phyloP scores from a whole-genome alignment of 2,329 filamentous ascomycete species.

The Xylaria sp. region DNA sequence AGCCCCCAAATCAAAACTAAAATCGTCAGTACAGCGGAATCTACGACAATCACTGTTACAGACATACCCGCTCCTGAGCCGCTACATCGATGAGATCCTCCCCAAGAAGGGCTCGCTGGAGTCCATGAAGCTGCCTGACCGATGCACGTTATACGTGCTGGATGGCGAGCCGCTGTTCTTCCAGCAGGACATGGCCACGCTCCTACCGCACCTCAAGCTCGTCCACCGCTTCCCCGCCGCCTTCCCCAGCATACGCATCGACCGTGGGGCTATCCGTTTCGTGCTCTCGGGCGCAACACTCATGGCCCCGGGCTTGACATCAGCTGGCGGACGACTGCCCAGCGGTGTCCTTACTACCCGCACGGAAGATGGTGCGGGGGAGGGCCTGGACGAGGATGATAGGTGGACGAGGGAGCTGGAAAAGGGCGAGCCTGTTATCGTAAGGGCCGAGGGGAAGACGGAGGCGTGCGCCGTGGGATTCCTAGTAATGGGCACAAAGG shows the following conservation, averaged over 20 bases:
- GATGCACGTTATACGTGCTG: slow-evolving; percentile 87
- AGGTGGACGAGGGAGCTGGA: slow-evolving; percentile 74
- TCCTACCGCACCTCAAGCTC: slow-evolving; percentile 88
- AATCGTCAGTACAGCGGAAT: slow-evolving; percentile 90
- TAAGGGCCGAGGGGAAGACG: slow-evolving; percentile 93
- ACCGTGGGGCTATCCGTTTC: slow-evolving; percentile 95
- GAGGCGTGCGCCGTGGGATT: slow-evolving; percentile 89
- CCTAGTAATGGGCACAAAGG: slow-evolving; percentile 84
- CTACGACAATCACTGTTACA: slow-evolving; percentile 85
- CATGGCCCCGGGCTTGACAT: slow-evolving; percentile 95
- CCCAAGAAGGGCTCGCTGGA: slow-evolving; percentile 94
- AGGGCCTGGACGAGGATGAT: slow-evolving; percentile 49
- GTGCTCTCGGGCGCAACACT: slow-evolving; percentile 92
- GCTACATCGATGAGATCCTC: slow-evolving; percentile 91
- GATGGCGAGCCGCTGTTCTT: slow-evolving; percentile 85
- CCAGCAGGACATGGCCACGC: slow-evolving; percentile 78
- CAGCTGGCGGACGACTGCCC: slow-evolving; percentile 82
- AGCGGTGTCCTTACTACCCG: slow-evolving; percentile 44
- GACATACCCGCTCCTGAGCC: slow-evolving; percentile 85
- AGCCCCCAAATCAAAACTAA: slow-evolving; percentile 92
- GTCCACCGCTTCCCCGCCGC: slow-evolving; percentile 89
- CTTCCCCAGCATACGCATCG: slow-evolving; percentile 87
- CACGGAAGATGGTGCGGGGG: slow-evolving; percentile 48
- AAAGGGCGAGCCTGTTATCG: slow-evolving; percentile 84
- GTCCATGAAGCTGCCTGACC: slow-evolving; percentile 91